Base-by-base conservation (phyloP, 2,329 filamentous ascomycete genomes). In the Geoglossum cookeanum region DNA sequence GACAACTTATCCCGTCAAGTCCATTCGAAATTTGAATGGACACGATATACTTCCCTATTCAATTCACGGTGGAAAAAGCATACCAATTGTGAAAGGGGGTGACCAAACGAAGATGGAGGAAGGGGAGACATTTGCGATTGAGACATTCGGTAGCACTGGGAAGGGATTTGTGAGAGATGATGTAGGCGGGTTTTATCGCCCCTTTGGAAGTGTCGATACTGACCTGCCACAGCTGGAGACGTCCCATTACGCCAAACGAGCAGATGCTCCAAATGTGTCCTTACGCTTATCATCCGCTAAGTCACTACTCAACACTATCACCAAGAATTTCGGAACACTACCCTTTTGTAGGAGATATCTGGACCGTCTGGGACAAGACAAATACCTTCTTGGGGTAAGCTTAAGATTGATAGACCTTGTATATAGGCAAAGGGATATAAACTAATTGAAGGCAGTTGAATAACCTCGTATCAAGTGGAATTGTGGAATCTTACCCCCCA, bases 21-120 rank as follows among this genome's bases (percentile, higher is more conserved):
- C 83, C 62, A 91, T 94, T 67, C 83, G 85, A 62, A 92, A 92
- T 72, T 75, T 94, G 60, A 91, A 86, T 66, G 89, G 88, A 8
- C 90, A 96, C 74, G 91, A 86, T 63, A 96, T 96, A 66, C 77
- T 87, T 58, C 89, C 82, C 60, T 92, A 90, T 74, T 83, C 81
- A 68, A 96, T 96, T 64, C 90, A 96, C 72, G 89, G 90, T 58
- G 85, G 81, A 64, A 96, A 96, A 77, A 89, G 86, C 62, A 87
- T 96, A 55, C 91, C 90, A 0, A 95, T 96, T 65, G 88, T 96
- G 61, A 94, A 94, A 75, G 84, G 81, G 60, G 79, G 80, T 60
- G 87, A 94, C 66, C 81, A 84, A 68, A 94, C 88, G 56, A 95
- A 94, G 77, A 97, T 97, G 91, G 90, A 96, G 72, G 91, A 96